Evolutionary conservation across 1,139 yeast species (phyloP).

Genomic region (Taiozyma onychis): DNA sequence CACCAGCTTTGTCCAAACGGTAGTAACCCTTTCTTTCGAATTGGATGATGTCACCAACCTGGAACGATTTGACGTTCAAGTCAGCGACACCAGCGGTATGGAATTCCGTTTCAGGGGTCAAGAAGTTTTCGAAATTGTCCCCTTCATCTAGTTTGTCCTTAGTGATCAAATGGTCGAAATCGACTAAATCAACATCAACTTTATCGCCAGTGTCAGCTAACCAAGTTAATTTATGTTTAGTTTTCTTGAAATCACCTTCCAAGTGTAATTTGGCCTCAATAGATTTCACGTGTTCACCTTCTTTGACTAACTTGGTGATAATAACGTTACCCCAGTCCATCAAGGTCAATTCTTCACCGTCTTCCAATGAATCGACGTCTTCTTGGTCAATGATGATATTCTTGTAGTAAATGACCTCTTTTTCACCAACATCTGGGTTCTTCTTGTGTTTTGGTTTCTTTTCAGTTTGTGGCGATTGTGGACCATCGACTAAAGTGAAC

Average conservation of each 20-base stretch:
- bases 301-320: conserved; percentile 63
- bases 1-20: conserved; percentile 66
- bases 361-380: conserved; percentile 71
- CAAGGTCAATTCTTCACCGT: conserved; percentile 84
- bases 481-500: conserved; percentile 65
- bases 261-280: conserved; percentile 80
- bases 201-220: conserved; percentile 75
- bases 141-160: conserved; percentile 95
- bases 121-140: conserved; percentile 88
- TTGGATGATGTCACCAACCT: conserved; percentile 85
- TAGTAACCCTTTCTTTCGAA: conserved; percentile 97
- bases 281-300: conserved; percentile 49
- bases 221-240: conserved; percentile 95
- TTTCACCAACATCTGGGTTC: conserved; percentile 85
- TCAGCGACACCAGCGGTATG: conserved; percentile 77
- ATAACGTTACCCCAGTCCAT: conserved; percentile 99
- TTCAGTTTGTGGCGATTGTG: conserved; percentile 56
- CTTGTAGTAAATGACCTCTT: conserved; percentile 65
- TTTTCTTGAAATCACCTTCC: conserved; percentile 97
- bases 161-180: conserved; percentile 92
- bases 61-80: conserved; percentile 65
- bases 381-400: conserved; percentile 77
- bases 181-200: conserved; percentile 73
- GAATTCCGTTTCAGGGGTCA: conserved; percentile 87
- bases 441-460: conserved; percentile 91